Conservation (phyloP, 345 rosid species). For the Citrus cavaleriei region DNA sequence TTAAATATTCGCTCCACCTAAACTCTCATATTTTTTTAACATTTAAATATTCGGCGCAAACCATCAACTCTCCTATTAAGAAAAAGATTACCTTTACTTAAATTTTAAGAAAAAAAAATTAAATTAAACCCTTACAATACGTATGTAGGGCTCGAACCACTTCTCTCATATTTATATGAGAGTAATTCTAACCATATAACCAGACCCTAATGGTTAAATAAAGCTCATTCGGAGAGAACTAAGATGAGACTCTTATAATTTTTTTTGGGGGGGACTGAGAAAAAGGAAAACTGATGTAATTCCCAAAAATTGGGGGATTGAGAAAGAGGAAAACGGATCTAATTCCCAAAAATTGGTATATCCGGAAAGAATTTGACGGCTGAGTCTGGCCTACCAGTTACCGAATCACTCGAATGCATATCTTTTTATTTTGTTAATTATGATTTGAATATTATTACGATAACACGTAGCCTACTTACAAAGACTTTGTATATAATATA, state of each 20-base stretch:
- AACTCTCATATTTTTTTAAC: too few species aligned
- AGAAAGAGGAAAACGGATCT: background rate
- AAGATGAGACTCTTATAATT: too few species aligned
- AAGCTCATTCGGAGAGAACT: too few species aligned
- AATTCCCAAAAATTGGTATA: background rate
- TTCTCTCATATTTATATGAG: accelerated
- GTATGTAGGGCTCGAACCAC: accelerated
- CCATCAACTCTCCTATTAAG: accelerated
- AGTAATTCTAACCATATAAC: accelerated
- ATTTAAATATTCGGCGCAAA: too few species aligned
- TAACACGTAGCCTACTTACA: too few species aligned
- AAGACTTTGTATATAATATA: too few species aligned
- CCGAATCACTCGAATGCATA: background rate
- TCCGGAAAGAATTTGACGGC: background rate
- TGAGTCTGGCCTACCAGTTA: background rate
- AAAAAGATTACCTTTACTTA: accelerated
- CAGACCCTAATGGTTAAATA: too few species aligned
- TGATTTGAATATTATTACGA: too few species aligned
- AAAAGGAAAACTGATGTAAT: background rate
- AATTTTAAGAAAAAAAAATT: too few species aligned
- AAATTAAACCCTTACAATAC: accelerated
- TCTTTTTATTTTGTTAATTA: too few species aligned
- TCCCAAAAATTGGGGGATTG: background rate
- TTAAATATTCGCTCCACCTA: too few species aligned
- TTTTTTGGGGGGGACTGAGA: background rate